A percentile compares a stretch with the other conserved stretches of the same genome.
These are phyloP conservation scores for Fusarium haematococcum DNA, from an alignment of 2,329 filamentous ascomycete genomes.

Conservation along the genomic window DNA sequence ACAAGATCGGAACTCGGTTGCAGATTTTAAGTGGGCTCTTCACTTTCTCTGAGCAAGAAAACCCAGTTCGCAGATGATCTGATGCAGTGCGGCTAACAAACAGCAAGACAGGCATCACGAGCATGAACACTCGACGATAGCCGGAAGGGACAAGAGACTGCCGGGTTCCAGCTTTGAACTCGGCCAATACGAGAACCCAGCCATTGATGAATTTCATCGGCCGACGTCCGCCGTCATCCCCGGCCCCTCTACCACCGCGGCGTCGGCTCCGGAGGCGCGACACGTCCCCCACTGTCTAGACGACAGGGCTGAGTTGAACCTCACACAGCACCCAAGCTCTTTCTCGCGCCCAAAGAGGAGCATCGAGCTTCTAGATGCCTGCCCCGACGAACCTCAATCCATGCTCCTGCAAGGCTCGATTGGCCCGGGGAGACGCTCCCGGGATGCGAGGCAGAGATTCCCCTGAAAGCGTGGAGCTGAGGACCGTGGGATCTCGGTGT, in stretches of 20 bases:
- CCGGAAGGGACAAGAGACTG: constrained; percentile 16
- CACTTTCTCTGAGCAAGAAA: background rate
- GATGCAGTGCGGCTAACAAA: constrained; percentile 1
- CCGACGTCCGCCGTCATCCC: background rate
- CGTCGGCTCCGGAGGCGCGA: constrained; percentile 1
- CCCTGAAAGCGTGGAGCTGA: constrained; percentile 33
- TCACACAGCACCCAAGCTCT: constrained; percentile 11
- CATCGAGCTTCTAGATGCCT: constrained; percentile 11
- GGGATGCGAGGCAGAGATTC: constrained; percentile 24
- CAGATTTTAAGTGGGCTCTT: background rate
- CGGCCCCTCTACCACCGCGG: background rate
- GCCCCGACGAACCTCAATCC: constrained; percentile 5
- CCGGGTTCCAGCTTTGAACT: background rate
- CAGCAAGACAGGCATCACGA: background rate
- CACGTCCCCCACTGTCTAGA: background rate
- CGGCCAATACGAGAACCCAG: background rate
- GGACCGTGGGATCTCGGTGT: constrained; percentile 37
- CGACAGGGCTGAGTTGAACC: constrained; percentile 29
- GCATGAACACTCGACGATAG: constrained; percentile 18
- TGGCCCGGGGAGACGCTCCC: constrained; percentile 33
- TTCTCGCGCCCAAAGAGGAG: background rate
- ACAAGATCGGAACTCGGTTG: constrained; percentile 2
- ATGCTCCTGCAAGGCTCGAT: constrained; percentile 9
- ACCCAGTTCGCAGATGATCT: constrained; percentile 25
- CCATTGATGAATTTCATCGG: background rate